Base-by-base conservation (phyloP, 257 asterid genomes). In the Thymus mandschuricus region DNA sequence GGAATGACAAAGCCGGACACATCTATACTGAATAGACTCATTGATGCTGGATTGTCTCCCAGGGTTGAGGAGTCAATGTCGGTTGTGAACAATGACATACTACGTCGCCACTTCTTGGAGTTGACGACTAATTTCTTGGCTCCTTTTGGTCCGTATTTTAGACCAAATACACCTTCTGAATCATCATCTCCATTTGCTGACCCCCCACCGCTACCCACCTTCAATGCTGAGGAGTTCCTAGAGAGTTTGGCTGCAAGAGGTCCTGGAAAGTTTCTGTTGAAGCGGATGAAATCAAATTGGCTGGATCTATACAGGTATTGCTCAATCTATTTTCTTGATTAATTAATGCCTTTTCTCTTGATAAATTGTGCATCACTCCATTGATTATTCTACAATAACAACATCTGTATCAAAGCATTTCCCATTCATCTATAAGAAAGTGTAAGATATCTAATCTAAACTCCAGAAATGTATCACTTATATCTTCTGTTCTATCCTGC, bases 61-160 rank as follows among this genome's bases (percentile, higher is more conserved):
- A 86, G 98, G 80, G 97, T 92, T 73, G 99, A 95, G 81, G 99
- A 95, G 89, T 92, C 99, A 2, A 95, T 92, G 99, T 95, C 99
- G 10, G 97, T 95, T 72, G 99, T 95, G 75, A 95, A 92, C 84
- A 95, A 95, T 62, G 99, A 95, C 81, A 95, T 95, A 74, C 81
- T 95, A 60, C 98, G 97, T 60, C 96, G 99, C 68, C 99, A 95
- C 86, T 95, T 95, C 79, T 77, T 92, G 90, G 99, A 95, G 91
- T 85, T 95, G 85, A 95, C 99, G 0, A 89, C 97, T 55, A 95
- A 95, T 68, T 89, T 95, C 83, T 82, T 95, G 89, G 98, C 99
- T 48, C 99, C 98, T 71, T 95, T 95, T 73, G 99, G 98, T 71
- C 97, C 98, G 15, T 95, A 89, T 81, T 95, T 92, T 77, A 82